Evolutionary conservation across 2,329 filamentous ascomycete species (phyloP).

Genomic region (Monilinia aucupariae): DNA sequence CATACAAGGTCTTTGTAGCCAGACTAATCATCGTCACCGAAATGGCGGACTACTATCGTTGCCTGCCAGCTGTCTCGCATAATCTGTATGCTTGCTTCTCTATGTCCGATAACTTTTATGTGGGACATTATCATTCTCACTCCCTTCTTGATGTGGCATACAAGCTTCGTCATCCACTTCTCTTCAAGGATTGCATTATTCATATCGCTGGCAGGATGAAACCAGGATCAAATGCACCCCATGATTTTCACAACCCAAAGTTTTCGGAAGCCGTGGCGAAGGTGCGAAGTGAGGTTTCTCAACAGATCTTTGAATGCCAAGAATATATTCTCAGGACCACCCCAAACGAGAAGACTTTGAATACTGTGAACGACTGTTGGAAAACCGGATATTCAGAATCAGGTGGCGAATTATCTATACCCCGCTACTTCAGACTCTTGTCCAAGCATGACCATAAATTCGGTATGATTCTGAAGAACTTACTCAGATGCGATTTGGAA

Average conservation of each 20-base stretch:
- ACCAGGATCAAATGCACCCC: neutral
- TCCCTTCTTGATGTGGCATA: neutral
- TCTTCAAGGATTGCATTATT: conserved; percentile 9
- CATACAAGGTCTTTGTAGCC: neutral
- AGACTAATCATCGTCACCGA: neutral
- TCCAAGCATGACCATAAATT: neutral
- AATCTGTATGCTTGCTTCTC: neutral
- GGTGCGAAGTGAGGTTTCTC: neutral
- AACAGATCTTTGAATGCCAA: neutral
- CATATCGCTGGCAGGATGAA: neutral
- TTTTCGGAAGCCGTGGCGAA: neutral
- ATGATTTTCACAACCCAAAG: neutral
- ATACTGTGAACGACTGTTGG: too few species aligned
- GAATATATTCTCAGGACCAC: neutral
- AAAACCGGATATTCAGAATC: neutral
- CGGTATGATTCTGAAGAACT: neutral
- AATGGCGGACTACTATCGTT: conserved; percentile 10
- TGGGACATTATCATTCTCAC: too few species aligned
- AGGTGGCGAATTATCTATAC: neutral
- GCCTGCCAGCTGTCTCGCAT: neutral
- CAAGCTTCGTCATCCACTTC: neutral
- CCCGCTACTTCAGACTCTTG: neutral
- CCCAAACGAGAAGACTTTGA: neutral
- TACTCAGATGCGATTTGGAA: neutral
- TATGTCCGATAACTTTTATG: neutral